Percentiles rank a stretch among this genome's conserved stretches.
phyloP scores from a whole-genome alignment of 1,284 basidiomycete species.

The Sanghuangporus sanghuang region DNA sequence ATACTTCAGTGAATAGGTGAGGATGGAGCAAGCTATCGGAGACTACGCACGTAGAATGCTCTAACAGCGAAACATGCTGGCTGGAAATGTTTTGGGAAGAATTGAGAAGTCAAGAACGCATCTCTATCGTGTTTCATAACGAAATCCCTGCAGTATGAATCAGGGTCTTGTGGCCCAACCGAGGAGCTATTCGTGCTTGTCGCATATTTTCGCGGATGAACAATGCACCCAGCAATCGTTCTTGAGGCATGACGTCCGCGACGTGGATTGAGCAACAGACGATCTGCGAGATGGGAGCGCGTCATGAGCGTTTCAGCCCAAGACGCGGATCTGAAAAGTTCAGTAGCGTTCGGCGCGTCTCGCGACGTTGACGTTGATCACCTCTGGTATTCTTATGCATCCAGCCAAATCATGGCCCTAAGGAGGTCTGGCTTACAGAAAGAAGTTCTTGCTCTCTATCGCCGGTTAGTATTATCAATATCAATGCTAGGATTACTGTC shows the following conservation, averaged over 20 bases:
- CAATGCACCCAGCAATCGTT: too few relatives aligned
- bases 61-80: conserved; percentile 77
- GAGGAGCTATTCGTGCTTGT: conserved; percentile 13
- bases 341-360: not conserved
- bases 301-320: conserved; percentile 2
- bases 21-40: not conserved
- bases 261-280: not conserved
- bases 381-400: not conserved
- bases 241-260: not conserved
- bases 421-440: conserved; percentile 59
- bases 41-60: conserved; percentile 75
- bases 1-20: not conserved
- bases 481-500: not conserved
- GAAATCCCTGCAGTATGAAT: conserved; percentile 59
- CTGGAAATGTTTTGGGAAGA: conserved; percentile 66
- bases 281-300: not conserved
- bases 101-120: conserved; percentile 69
- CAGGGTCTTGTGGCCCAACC: conserved; percentile 37
- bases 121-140: conserved; percentile 79
- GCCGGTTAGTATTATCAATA: conserved; percentile 43
- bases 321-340: not conserved
- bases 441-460: conserved; percentile 67
- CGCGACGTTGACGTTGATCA: not conserved
- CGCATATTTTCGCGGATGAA: conserved; percentile 5
- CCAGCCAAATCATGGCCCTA: conserved; percentile 5